Evolutionary conservation across 805 yeast species (phyloP).

Genomic region (Scheffersomyces amazonensis): DNA sequence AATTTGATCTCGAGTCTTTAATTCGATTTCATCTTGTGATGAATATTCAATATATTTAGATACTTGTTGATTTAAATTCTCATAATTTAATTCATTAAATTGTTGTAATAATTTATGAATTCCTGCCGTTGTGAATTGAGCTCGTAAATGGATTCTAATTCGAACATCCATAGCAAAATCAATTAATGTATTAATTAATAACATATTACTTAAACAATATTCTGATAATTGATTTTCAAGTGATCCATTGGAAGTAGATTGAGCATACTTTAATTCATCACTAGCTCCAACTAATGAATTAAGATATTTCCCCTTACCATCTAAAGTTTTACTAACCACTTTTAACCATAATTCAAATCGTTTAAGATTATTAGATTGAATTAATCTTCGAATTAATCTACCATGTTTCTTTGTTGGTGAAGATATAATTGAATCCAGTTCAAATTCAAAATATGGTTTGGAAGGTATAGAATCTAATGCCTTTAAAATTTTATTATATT

Average conservation of each 20-base stretch:
- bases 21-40: constrained; percentile 52
- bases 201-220: constrained; percentile 67
- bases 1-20: constrained; percentile 28
- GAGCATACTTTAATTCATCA: constrained; percentile 61
- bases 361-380: constrained; percentile 34
- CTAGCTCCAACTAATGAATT: constrained; percentile 93
- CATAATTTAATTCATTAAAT: constrained; percentile 53
- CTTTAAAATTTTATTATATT: constrained; percentile 56
- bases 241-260: constrained; percentile 42
- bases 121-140: constrained; percentile 58
- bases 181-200: constrained; percentile 65
- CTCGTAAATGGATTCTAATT: constrained; percentile 55
- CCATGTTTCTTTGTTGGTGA: constrained; percentile 11
- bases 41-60: constrained; percentile 56
- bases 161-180: constrained; percentile 42
- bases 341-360: constrained; percentile 72
- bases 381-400: constrained; percentile 33
- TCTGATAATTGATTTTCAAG: constrained; percentile 67
- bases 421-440: constrained; percentile 8
- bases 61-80: constrained; percentile 63
- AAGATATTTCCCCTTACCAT: constrained; percentile 79
- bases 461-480: constrained; percentile 47
- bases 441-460: constrained; percentile 39
- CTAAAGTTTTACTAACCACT: constrained; percentile 63
- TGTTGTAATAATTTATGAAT: constrained; percentile 49